Evolutionary conservation across 2,329 filamentous ascomycete genomes (phyloP), one percentile per base, ranked within the genome.

Genomic region (Celoporthe dispersa): DNA sequence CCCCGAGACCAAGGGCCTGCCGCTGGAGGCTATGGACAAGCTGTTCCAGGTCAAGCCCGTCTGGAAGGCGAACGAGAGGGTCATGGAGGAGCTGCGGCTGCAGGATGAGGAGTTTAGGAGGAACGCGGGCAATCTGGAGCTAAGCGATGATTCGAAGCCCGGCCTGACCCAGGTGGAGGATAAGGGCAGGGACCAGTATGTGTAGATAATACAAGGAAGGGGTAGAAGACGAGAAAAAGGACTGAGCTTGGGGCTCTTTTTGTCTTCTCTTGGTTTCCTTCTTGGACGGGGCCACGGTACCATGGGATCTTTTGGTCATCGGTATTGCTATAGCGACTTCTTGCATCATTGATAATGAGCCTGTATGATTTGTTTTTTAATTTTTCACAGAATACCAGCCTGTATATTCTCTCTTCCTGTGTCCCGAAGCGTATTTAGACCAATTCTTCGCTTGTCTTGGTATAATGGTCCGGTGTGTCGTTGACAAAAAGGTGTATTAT

Each of bases 1-100:
- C 0, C 90, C 90, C 0, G 90, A 92, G 81, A 92, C 90, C 3
- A 91, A 91, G 81, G 83, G 85, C 57, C 82, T 91, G 16, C 88
- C 89, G 0, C 82, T 92, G 3, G 90, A 92, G 78, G 83, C 83
- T 39, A 90, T 91, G 84, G 89, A 92, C 76, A 81, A 83, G 7
- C 80, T 92, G 1, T 92, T 92, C 75, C 81, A 82, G 59, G 75
- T 79, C 33, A 83, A 81, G 78, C 85, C 85, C 1, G 77, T 83
- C 2, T 77, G 80, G 74, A 78, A 78, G 65, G 85, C 85, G 0
- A 82, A 87, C 75, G 74, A 73, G 62, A 71, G 75, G 16, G 72
- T 87, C 66, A 83, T 87, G 79, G 79, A 79, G 2, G 81, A 84
- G 72, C 78, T 87, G 25, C 71, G 72, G 22, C 53, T 69, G 19